Base-by-base conservation (phyloP, 805 yeast species). In the Metschnikowia sp. region DNA sequence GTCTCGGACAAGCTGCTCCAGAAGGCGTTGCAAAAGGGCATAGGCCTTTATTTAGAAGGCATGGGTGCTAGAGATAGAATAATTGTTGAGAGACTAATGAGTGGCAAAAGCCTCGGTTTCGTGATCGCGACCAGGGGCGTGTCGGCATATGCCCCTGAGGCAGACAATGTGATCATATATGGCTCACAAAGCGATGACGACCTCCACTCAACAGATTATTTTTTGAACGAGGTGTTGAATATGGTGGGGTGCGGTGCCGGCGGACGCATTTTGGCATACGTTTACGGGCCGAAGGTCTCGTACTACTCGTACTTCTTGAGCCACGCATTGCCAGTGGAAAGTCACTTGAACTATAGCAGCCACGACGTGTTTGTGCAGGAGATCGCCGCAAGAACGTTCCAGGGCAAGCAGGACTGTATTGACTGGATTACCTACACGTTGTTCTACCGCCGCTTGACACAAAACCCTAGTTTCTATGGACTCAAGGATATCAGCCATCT, bases 391-490 rank as follows among this genome's bases (percentile, higher is more conserved):
- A 72, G 79, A 2, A 72, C 82, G 11, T 77, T 92, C 48, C 75
- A 72, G 39, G 73, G 79, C 8, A 81, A 86, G 59, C 97, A 91
- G 57, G 94, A 86, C 55, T 88, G 96, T 57, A 79, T 94, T 49
- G 97, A 92, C 58, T 89, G 96, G 95, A 60, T 94, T 32, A 86
- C 97, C 0, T 88, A 79, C 61, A 78, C 96, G 0, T 86, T 83
- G 56, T 86, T 91, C 59, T 94, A 88, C 65, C 74, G 95, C 53
- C 74, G 98, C 42, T 62, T 94, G 18, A 85, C 82, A 47, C 75
- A 79, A 32, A 94, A 94, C 62, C 97, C 99, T 3, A 82, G 94
- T 49, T 94, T 78, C 61, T 94, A 94, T 60, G 96, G 90, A n/a
- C 77, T 88, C 8, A 72, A 71, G 36, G 87, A 84, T 50, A 71